Conservation (phyloP, 2,329 filamentous ascomycete genomes). For the Zymoseptoria passerinii region DNA sequence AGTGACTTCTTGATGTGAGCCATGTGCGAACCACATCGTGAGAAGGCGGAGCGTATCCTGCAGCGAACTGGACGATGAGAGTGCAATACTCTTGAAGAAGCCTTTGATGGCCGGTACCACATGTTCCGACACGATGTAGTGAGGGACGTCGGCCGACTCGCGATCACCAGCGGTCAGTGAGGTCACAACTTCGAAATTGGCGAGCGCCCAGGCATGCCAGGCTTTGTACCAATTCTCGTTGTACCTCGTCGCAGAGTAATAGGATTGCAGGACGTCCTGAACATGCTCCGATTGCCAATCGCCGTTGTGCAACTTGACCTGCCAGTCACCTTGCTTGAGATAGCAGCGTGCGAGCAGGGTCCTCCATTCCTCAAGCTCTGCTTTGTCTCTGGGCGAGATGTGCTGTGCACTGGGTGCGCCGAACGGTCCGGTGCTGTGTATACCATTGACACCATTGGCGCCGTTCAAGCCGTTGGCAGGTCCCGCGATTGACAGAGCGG, state of each 20-base stretch:
- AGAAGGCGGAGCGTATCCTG: conserved; percentile 90
- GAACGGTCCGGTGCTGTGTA: conserved; percentile 30
- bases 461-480: conserved; percentile 41
- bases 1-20: conserved; percentile 81
- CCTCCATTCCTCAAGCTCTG: conserved; percentile 49
- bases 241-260: conserved; percentile 84
- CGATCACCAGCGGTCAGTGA: conserved; percentile 61
- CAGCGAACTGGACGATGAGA: conserved; percentile 84
- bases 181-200: conserved; percentile 97
- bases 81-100: conserved; percentile 93
- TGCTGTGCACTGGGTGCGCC: conserved; percentile 20
- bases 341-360: conserved; percentile 89
- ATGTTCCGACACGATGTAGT: conserved; percentile 68
- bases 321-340: conserved; percentile 93
- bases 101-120: conserved; percentile 91
- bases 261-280: conserved; percentile 81
- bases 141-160: conserved; percentile 50
- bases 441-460: conserved; percentile 32
- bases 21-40: conserved; percentile 94
- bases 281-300: conserved; percentile 85
- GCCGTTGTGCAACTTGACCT: conserved; percentile 73
- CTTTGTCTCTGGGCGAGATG: conserved; percentile 31
- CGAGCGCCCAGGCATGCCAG: conserved; percentile 97
- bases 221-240: conserved; percentile 97
- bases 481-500: conserved; percentile 27